phyloP scores from a whole-genome alignment of 768 basidiomycete species.

The Mycena olivaceomarginata region DNA sequence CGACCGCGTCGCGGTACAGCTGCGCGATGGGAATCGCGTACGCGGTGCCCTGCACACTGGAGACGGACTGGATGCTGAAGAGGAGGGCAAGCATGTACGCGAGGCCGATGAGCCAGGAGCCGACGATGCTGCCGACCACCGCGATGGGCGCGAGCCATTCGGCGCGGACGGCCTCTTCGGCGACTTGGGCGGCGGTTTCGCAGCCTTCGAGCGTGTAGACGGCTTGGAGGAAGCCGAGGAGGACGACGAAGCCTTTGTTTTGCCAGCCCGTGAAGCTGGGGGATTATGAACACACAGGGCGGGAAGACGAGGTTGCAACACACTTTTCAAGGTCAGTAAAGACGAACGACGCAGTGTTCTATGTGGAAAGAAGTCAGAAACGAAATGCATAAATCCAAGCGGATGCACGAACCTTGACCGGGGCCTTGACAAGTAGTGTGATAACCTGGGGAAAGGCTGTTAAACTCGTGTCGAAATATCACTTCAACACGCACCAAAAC shows the following conservation, averaged over 20 bases:
- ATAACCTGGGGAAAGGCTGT: slow-evolving; percentile 53
- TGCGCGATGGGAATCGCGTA: slow-evolving; percentile 79
- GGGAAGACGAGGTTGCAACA: slow-evolving; percentile 17
- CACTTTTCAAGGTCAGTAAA: slow-evolving; percentile 77
- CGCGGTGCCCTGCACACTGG: slow-evolving; percentile 67
- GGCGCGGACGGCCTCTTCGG: slow-evolving; percentile 75
- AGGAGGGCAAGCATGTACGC: slow-evolving; percentile 76
- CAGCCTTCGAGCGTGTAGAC: slow-evolving; percentile 79
- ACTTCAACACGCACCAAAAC: slow-evolving; percentile 58
- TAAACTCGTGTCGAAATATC: neutral
- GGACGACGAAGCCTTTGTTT: slow-evolving; percentile 72
- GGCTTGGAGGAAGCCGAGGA: slow-evolving; percentile 75
- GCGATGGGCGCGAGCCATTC: slow-evolving; percentile 75
- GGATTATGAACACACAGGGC: neutral
- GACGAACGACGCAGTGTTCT: slow-evolving; percentile 73
- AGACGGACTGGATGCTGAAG: slow-evolving; percentile 73
- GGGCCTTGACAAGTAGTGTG: slow-evolving; percentile 74
- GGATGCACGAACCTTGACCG: slow-evolving; percentile 62
- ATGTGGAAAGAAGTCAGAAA: neutral
- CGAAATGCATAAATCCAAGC: neutral
- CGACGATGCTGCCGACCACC: slow-evolving; percentile 72
- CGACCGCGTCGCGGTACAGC: slow-evolving; percentile 73
- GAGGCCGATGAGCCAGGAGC: slow-evolving; percentile 75
- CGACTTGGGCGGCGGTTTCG: slow-evolving; percentile 79
- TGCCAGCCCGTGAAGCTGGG: slow-evolving; percentile 74